These are phyloP conservation scores for Anacardium occidentale DNA, from an alignment of 345 rosid genomes.

Conservation along the genomic window DNA sequence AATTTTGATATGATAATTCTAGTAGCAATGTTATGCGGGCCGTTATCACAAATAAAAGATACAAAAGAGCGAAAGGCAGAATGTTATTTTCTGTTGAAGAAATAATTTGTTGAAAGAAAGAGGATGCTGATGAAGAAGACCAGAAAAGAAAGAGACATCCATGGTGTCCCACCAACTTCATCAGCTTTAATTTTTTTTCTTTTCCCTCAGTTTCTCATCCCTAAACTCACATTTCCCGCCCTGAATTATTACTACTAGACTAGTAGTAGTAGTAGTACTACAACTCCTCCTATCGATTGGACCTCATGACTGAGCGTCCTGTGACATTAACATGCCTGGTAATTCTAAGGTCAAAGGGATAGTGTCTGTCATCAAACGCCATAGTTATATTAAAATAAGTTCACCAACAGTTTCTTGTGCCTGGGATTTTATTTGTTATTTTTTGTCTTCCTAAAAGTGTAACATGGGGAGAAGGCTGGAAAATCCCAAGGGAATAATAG, in stretches of 20 bases:
- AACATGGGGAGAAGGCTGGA: background rate
- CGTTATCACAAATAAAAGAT: no score
- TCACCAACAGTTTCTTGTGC: background rate
- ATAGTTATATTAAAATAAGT: background rate
- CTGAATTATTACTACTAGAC: background rate
- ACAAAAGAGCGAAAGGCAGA: no score
- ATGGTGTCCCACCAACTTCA: constrained; percentile 10
- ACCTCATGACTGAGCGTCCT: background rate
- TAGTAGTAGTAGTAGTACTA: no score
- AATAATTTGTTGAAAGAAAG: background rate
- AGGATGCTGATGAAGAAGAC: background rate
- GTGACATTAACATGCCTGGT: constrained; percentile 6
- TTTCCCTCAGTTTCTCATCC: background rate
- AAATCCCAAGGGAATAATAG: constrained; percentile 17
- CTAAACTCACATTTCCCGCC: background rate
- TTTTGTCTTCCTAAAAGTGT: constrained; percentile 1
- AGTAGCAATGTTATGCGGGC: no score
- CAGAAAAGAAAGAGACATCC: background rate
- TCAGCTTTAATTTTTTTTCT: background rate
- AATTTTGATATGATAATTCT: no score
- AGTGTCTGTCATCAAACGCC: background rate
- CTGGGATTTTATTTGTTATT: background rate
- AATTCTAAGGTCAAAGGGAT: no score
- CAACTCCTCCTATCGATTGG: background rate
- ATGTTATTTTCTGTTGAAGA: no score